A percentile compares a stretch with the other conserved stretches of the same genome.
Evolutionary conservation across 179 eudicot genomes (phyloP).

Genomic region (Dionaea muscipula): DNA sequence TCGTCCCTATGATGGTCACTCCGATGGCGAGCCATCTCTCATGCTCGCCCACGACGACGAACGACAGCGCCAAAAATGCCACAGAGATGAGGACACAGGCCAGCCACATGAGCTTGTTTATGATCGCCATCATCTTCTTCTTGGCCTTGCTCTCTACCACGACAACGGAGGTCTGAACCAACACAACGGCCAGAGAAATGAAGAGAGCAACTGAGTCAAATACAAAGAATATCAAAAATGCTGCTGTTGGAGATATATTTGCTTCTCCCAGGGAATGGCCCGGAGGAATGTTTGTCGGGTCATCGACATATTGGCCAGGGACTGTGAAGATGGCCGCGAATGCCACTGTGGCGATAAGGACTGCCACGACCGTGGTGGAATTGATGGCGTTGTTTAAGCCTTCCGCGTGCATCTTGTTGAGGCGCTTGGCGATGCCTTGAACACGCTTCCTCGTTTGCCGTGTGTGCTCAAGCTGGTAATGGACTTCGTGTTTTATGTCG

Average conservation of each 20-base stretch:
- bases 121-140: constrained; percentile 92
- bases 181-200: constrained; percentile 84
- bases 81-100: constrained; percentile 76
- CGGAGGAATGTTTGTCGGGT: constrained; percentile 35
- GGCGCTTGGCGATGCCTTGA: constrained; percentile 75
- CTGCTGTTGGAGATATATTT: constrained; percentile 43
- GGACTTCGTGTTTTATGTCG: constrained; percentile 89
- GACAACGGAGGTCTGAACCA: constrained; percentile 87
- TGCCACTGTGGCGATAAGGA: constrained; percentile 85
- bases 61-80: constrained; percentile 69
- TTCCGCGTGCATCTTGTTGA: constrained; percentile 80
- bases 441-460: constrained; percentile 64
- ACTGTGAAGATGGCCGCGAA: constrained; percentile 87
- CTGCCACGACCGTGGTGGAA: constrained; percentile 90
- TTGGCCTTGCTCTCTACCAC: constrained; percentile 90
- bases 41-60: constrained; percentile 59
- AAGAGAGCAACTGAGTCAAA: constrained; percentile 78
- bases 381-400: constrained; percentile 88
- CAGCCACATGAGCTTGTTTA: constrained; percentile 95
- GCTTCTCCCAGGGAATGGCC: constrained; percentile 77
- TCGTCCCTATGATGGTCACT: constrained; percentile 60
- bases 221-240: constrained; percentile 59
- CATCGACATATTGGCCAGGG: constrained; percentile 74
- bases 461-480: constrained; percentile 75
- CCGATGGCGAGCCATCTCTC: constrained; percentile 71